These are phyloP conservation scores for Coelastrella sp. DNA, from an alignment of 139 green algal species.

Conservation along the genomic window DNA sequence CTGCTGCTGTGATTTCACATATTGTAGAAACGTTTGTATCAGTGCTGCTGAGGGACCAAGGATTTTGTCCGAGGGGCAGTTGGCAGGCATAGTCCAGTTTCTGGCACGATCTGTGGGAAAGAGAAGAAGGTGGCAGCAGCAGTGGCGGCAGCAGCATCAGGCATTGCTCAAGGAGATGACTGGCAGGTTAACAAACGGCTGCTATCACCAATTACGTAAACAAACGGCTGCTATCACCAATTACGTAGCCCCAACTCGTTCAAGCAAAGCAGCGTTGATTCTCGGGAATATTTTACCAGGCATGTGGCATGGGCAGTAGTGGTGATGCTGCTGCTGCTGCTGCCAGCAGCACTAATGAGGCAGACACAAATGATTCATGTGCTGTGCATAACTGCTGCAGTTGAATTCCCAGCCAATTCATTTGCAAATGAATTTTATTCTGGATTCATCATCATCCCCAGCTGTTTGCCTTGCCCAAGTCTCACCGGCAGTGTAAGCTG, in stretches of 20 bases:
- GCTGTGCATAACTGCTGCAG: too few species aligned
- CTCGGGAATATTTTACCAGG: too few species aligned
- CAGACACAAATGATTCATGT: too few species aligned
- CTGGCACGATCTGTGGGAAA: background rate
- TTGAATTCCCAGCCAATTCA: too few species aligned
- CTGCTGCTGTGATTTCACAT: background rate
- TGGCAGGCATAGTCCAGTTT: background rate
- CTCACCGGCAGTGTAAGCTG: too few species aligned
- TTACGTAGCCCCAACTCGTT: background rate
- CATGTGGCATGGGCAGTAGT: too few species aligned
- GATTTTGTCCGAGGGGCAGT: constrained; percentile 4
- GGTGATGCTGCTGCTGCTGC: too few species aligned
- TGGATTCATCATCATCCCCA: background rate
- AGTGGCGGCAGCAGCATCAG: background rate
- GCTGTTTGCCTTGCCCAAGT: too few species aligned
- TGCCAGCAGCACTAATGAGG: too few species aligned
- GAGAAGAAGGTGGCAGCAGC: background rate
- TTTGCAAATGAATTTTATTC: too few species aligned
- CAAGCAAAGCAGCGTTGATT: background rate
- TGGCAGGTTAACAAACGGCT: background rate
- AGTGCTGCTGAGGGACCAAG: constrained; percentile 2
- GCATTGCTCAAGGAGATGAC: background rate
- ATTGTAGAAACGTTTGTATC: background rate
- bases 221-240: background rate
- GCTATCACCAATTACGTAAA: background rate